phyloP scores from a whole-genome alignment of 352 stramenopile species.

The Peronospora belbahrii region DNA sequence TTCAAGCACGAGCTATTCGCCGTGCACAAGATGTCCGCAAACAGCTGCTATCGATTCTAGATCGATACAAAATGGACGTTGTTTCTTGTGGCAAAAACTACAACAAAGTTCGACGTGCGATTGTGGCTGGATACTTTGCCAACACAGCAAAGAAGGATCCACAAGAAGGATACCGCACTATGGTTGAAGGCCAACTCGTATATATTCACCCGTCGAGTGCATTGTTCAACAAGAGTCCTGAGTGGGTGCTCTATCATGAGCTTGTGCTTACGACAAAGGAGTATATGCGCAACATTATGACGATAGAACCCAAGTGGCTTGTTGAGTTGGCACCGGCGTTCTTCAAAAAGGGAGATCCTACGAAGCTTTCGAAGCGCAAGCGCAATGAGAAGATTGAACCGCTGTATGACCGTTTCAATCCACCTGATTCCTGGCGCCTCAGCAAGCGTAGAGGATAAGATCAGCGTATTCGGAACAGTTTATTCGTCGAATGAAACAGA shows the following conservation, averaged over 20 bases:
- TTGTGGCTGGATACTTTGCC: conserved; percentile 98
- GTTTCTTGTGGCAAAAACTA: conserved; percentile 94
- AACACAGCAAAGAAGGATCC: conserved; percentile 99
- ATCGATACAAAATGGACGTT: conserved; percentile 98
- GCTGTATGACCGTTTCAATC: conserved; percentile 97
- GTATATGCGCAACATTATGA: conserved; percentile 99
- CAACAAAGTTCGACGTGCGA: conserved; percentile 96
- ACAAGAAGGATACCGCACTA: conserved; percentile 97
- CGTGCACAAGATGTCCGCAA: conserved; percentile 98
- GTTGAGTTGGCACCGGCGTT: conserved; percentile 93
- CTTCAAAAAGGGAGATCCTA: conserved; percentile 96
- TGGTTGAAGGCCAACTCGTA: conserved; percentile 97
- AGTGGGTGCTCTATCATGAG: conserved; percentile 99
- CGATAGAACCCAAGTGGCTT: conserved; percentile 99
- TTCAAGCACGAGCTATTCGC: conserved; percentile 95
- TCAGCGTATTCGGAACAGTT: background rate
- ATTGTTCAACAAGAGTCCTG: conserved; percentile 98
- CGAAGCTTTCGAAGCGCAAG: conserved; percentile 97
- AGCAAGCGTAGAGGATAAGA: conserved; percentile 90
- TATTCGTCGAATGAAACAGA: conserved; percentile 2
- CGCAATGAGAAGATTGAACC: conserved; percentile 99
- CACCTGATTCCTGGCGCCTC: conserved; percentile 94
- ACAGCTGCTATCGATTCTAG: conserved; percentile 98
- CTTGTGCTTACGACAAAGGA: conserved; percentile 93
- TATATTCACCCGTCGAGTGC: conserved; percentile 98